Conservation (phyloP, 1,284 basidiomycete species). For the Cutaneotrichosporon sp. region DNA sequence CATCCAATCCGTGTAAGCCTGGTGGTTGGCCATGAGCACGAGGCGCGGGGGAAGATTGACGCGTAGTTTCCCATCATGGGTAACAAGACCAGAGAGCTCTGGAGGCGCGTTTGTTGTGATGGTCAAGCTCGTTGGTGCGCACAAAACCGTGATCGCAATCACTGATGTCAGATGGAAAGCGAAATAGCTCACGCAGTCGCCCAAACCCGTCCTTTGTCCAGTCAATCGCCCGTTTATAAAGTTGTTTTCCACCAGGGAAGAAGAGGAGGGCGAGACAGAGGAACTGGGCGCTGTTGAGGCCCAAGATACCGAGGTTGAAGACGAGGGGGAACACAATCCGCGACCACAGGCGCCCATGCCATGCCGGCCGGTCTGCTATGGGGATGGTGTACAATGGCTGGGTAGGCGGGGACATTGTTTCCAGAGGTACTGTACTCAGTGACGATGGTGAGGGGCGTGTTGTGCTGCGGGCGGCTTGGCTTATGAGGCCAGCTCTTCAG, state of each 20-base stretch:
- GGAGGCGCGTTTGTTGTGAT: constrained; percentile 59
- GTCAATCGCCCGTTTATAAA: constrained; percentile 68
- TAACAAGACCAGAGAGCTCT: constrained; percentile 54
- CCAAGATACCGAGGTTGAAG: constrained; percentile 67
- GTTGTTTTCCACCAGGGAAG: constrained; percentile 47
- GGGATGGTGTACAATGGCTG: constrained; percentile 58
- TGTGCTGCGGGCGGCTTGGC: too few relatives aligned
- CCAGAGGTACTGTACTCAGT: too few relatives aligned
- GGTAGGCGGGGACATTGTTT: too few relatives aligned
- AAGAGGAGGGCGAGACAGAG: constrained; percentile 61
- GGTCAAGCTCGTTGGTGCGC: constrained; percentile 72
- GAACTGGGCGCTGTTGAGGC: constrained; percentile 70
- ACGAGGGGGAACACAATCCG: constrained; percentile 61
- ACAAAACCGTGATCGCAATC: constrained; percentile 63
- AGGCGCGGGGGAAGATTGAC: constrained; percentile 73
- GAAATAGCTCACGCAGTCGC: constrained; percentile 61
- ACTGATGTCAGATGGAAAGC: constrained; percentile 30
- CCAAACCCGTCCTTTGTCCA: constrained; percentile 82
- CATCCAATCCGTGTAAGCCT: constrained; percentile 84
- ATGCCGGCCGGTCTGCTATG: constrained; percentile 62
- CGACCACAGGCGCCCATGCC: constrained; percentile 60
- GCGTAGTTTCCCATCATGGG: constrained; percentile 54
- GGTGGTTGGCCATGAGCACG: constrained; percentile 75
- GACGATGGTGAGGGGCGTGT: too few relatives aligned
- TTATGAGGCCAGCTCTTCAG: neutral